A percentile compares a stretch with the other conserved stretches of the same genome.
Evolutionary conservation across 2,329 filamentous ascomycete species (phyloP).

Genomic region (Phialophora macrospora): DNA sequence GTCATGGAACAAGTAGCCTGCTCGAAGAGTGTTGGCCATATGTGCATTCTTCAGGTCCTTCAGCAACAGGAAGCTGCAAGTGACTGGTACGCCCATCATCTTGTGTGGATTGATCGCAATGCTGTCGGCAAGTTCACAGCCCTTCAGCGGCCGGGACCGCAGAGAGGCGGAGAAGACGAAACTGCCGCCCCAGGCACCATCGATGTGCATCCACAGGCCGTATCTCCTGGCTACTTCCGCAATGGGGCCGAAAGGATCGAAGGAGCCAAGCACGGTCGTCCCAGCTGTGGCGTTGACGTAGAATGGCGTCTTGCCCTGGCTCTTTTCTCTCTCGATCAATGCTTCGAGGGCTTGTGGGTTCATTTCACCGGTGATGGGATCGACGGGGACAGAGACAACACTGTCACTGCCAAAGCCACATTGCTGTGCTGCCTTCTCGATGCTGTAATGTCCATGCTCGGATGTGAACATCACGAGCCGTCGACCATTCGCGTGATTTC

Average conservation of each 20-base stretch:
- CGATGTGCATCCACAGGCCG: slow-evolving; percentile 88
- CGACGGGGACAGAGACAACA: slow-evolving; percentile 76
- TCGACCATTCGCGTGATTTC: slow-evolving; percentile 59
- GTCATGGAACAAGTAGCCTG: slow-evolving; percentile 82
- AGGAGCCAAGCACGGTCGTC: slow-evolving; percentile 89
- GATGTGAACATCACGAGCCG: slow-evolving; percentile 86
- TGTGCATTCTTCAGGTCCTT: slow-evolving; percentile 79
- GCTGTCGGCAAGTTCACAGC: slow-evolving; percentile 75
- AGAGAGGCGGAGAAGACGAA: slow-evolving; percentile 72
- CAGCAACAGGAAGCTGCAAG: slow-evolving; percentile 85
- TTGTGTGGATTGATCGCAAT: slow-evolving; percentile 94
- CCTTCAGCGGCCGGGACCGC: slow-evolving; percentile 68
- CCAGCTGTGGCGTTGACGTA: slow-evolving; percentile 96
- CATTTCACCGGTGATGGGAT: slow-evolving; percentile 71
- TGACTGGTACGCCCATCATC: slow-evolving; percentile 90
- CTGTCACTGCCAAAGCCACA: slow-evolving; percentile 78
- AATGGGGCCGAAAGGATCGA: slow-evolving; percentile 76
- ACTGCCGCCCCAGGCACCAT: slow-evolving; percentile 87
- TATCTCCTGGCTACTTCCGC: slow-evolving; percentile 71
- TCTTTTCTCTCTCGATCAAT: slow-evolving; percentile 65
- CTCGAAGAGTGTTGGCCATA: slow-evolving; percentile 80
- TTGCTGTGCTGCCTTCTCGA: slow-evolving; percentile 93
- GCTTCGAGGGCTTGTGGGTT: slow-evolving; percentile 66
- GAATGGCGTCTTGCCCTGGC: slow-evolving; percentile 77
- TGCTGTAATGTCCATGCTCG: slow-evolving; percentile 88